Conservation (phyloP, 805 yeast species). For the Myxozyma geophila region DNA sequence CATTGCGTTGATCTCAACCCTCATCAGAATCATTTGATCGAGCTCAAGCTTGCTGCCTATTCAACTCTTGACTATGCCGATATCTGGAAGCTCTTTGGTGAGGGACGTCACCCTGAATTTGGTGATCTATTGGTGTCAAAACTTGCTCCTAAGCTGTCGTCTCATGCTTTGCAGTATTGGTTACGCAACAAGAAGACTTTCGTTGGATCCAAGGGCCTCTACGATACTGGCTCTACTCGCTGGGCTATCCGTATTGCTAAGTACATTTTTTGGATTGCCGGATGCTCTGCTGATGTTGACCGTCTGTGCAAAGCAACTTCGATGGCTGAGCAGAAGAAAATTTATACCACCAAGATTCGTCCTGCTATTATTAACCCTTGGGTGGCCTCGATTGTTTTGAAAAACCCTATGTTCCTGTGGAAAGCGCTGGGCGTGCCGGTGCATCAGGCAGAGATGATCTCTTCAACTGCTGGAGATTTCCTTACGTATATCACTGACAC, state of each 20-base stretch:
- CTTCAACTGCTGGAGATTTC: slow-evolving; percentile 53
- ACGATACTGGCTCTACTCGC: slow-evolving; percentile 82
- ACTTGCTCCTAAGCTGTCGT: slow-evolving; percentile 72
- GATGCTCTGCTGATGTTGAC: slow-evolving; percentile 57
- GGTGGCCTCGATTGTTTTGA: slow-evolving; percentile 67
- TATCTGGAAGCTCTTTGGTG: slow-evolving; percentile 77
- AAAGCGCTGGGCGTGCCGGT: slow-evolving; percentile 88
- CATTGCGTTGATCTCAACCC: slow-evolving; percentile 89
- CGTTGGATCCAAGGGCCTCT: slow-evolving; percentile 62
- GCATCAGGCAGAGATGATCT: slow-evolving; percentile 79
- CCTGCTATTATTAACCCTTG: slow-evolving; percentile 75
- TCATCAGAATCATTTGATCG: slow-evolving; percentile 77
- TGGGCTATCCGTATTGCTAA: slow-evolving; percentile 80
- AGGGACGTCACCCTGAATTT: slow-evolving; percentile 65
- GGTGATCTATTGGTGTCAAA: slow-evolving; percentile 56
- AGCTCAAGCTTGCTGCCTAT: slow-evolving; percentile 75
- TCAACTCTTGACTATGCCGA: slow-evolving; percentile 61
- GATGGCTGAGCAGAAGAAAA: slow-evolving; percentile 62
- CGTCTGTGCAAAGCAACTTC: slow-evolving; percentile 61
- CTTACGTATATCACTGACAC: slow-evolving; percentile 76
- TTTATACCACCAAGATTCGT: slow-evolving; percentile 67
- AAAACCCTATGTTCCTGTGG: slow-evolving; percentile 87
- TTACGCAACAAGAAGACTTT: slow-evolving; percentile 66
- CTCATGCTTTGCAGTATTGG: slow-evolving; percentile 85
- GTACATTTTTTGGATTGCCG: slow-evolving; percentile 61